These are phyloP conservation scores for Heteromeles arbutifolia DNA, from an alignment of 306 rosid species.

Conservation along the genomic window DNA sequence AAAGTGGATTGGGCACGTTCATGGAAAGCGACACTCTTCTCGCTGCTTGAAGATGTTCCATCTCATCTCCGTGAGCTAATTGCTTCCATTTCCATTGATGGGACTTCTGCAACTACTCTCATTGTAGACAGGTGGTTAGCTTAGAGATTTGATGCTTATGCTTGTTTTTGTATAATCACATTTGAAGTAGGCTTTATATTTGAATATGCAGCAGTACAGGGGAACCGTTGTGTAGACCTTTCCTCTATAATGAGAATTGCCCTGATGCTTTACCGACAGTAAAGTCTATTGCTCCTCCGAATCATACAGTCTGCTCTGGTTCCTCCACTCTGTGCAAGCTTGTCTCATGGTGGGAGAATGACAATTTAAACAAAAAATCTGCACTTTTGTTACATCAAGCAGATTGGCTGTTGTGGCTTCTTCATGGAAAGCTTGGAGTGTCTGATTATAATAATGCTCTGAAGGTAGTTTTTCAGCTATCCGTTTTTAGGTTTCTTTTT, in stretches of 20 bases:
- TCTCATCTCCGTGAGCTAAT: conserved; percentile 38
- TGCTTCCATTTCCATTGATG: conserved; percentile 77
- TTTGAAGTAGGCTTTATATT: conserved; percentile 26
- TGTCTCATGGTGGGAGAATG: conserved; percentile 74
- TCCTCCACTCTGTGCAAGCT: conserved; percentile 87
- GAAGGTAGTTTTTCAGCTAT: conserved; percentile 40
- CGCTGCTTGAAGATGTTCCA: conserved; percentile 68
- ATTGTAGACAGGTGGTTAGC: conserved; percentile 63
- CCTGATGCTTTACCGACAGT: conserved; percentile 69
- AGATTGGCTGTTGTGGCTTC: conserved; percentile 93
- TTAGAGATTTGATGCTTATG: conserved; percentile 6
- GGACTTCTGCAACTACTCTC: conserved; percentile 91
- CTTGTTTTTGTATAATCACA: neutral
- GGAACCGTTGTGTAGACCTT: conserved; percentile 67
- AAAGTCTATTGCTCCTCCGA: conserved; percentile 77
- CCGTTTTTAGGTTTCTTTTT: neutral
- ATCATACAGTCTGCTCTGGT: conserved; percentile 84
- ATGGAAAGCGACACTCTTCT: conserved; percentile 74
- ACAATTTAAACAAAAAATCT: conserved; percentile 33
- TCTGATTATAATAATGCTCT: conserved; percentile 90
- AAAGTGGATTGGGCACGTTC: conserved; percentile 61
- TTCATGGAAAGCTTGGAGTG: conserved; percentile 83
- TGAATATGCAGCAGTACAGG: conserved; percentile 60
- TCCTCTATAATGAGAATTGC: conserved; percentile 76
- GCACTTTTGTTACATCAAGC: conserved; percentile 87